A percentile compares a stretch with the other conserved stretches of the same genome.
phyloP scores from a whole-genome alignment of 75 land plant species.

The Sequoiadendron giganteum region DNA sequence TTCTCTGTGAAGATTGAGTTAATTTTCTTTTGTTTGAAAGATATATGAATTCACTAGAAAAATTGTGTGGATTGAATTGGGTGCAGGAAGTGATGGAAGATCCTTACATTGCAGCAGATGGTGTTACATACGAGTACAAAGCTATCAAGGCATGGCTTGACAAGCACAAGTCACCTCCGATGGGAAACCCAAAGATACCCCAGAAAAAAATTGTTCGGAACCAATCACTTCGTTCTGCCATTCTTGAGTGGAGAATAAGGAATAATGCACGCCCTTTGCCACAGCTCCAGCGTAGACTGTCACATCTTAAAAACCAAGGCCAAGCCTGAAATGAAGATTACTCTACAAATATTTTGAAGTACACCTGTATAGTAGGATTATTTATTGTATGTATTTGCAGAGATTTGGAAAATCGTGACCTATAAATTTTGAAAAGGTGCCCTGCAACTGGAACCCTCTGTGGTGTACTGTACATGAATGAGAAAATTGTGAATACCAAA shows the following conservation, averaged over 20 bases:
- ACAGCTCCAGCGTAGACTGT: not conserved
- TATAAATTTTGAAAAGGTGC: not conserved
- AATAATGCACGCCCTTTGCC: not conserved
- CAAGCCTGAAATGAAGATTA: not conserved
- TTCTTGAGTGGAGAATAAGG: conserved; percentile 47
- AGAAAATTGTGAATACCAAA: not conserved
- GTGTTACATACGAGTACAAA: conserved; percentile 60
- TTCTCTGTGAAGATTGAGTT: not conserved
- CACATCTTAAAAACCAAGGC: not conserved
- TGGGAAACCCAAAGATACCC: conserved; percentile 40
- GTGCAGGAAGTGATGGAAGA: conserved; percentile 73
- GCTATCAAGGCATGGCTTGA: conserved; percentile 70
- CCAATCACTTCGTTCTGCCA: conserved; percentile 48
- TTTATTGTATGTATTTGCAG: not conserved
- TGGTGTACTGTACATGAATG: not conserved
- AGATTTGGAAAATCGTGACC: too few species aligned
- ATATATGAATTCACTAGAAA: not conserved
- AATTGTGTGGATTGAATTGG: not conserved
- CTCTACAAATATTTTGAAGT: not conserved
- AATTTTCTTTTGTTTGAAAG: not conserved
- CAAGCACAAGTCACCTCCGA: conserved; percentile 51
- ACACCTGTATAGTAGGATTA: not conserved
- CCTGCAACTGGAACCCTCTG: not conserved
- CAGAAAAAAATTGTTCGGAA: conserved; percentile 49
- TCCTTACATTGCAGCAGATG: conserved; percentile 75